These are phyloP conservation scores for Lactarius akahatsu DNA, from an alignment of 768 basidiomycete genomes.

Conservation along the genomic window DNA sequence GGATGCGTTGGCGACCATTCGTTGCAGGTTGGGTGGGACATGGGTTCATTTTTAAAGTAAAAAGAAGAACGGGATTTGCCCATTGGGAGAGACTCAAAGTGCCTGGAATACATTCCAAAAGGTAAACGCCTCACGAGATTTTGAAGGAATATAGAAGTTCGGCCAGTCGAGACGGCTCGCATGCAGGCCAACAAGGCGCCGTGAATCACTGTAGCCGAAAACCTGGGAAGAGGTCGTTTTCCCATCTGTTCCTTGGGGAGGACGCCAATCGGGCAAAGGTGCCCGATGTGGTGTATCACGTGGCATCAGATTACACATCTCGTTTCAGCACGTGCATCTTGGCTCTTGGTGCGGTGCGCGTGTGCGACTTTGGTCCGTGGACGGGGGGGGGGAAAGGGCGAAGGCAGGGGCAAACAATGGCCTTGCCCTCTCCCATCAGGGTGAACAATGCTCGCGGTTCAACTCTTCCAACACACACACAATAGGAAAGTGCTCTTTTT, in stretches of 20 bases:
- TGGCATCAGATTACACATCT: background rate
- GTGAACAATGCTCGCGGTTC: background rate
- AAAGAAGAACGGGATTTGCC: background rate
- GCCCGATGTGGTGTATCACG: slow-evolving; percentile 6
- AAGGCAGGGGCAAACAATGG: background rate
- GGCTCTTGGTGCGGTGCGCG: background rate
- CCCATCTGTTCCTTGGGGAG: background rate
- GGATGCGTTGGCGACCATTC: slow-evolving; percentile 6
- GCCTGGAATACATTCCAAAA: slow-evolving; percentile 18
- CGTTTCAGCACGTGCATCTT: background rate
- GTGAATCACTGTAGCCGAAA: background rate
- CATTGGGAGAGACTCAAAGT: slow-evolving; percentile 1
- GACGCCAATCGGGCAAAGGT: slow-evolving; percentile 11
- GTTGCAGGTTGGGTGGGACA: too few species aligned
- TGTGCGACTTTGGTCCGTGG: background rate
- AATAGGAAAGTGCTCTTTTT: slow-evolving; percentile 8
- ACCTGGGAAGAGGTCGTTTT: slow-evolving; percentile 11
- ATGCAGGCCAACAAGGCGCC: too few species aligned
- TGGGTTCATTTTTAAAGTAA: slow-evolving; percentile 16
- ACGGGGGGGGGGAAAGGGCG: background rate
- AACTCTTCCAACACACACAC: background rate
- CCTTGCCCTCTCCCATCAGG: background rate
- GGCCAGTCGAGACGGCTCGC: too few species aligned
- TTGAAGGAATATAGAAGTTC: background rate
- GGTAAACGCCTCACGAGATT: background rate